These are phyloP conservation scores for Suhomyces kilbournensis DNA, from an alignment of 805 yeast species.

Conservation along the genomic window DNA sequence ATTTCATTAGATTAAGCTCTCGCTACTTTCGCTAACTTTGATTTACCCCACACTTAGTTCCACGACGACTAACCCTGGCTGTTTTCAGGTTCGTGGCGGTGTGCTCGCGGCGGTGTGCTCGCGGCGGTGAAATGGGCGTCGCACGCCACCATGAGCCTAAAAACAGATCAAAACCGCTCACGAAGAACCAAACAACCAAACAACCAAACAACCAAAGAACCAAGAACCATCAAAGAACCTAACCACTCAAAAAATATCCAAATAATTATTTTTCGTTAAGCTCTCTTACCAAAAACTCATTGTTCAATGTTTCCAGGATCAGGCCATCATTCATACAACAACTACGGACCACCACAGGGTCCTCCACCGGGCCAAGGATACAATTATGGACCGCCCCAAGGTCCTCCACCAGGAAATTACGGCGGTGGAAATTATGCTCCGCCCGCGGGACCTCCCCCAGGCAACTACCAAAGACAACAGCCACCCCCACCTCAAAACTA, in stretches of 20 bases:
- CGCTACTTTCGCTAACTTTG: not conserved
- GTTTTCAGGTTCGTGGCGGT: too few relatives aligned
- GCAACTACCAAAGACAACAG: constrained; percentile 14
- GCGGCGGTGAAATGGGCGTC: not conserved
- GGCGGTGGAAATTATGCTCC: constrained; percentile 9
- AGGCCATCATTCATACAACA: constrained; percentile 16
- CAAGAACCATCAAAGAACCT: too few relatives aligned
- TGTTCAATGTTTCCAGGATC: constrained; percentile 28
- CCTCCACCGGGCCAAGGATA: constrained; percentile 17
- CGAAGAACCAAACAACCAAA: too few relatives aligned
- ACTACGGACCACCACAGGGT: constrained; percentile 16
- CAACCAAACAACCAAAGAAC: too few relatives aligned
- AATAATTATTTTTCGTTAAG: too few relatives aligned
- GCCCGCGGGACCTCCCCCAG: constrained; percentile 14
- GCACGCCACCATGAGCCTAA: not conserved
- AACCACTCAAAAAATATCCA: too few relatives aligned
- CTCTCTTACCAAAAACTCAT: too few relatives aligned
- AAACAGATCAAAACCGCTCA: not conserved
- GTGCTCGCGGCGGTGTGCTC: not conserved
- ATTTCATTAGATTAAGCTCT: not conserved
- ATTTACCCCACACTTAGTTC: not conserved
- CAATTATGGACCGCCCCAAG: constrained; percentile 14
- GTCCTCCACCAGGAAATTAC: constrained; percentile 7
- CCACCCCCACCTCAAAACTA: constrained; percentile 5
- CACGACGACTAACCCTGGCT: too few relatives aligned